Evolutionary conservation across 176 grass and related monocot species (phyloP).

Genomic region (Aegilops tauschii): DNA sequence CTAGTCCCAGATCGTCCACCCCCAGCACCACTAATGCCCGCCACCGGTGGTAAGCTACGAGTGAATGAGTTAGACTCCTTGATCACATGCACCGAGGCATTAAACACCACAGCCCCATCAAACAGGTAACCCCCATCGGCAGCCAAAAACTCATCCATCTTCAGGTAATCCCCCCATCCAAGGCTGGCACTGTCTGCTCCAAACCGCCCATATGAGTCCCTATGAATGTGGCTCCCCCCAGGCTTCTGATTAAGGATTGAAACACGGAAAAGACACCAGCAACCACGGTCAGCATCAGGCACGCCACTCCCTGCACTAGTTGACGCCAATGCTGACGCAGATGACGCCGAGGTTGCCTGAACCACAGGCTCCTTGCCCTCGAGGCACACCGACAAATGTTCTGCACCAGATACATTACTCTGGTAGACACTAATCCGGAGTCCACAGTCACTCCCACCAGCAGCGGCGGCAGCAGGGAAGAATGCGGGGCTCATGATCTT

Average conservation of each 20-base stretch:
- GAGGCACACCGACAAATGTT: slow-evolving; percentile 85
- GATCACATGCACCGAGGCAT: slow-evolving; percentile 81
- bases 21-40: slow-evolving; percentile 39
- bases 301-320: slow-evolving; percentile 22
- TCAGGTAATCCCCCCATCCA: slow-evolving; percentile 91
- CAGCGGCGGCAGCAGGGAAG: slow-evolving; percentile 44
- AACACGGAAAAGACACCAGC: slow-evolving; percentile 94
- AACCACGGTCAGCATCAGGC: slow-evolving; percentile 68
- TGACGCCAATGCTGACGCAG: slow-evolving; percentile 8
- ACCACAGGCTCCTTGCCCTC: slow-evolving; percentile 79
- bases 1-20: slow-evolving; percentile 48
- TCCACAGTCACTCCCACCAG: slow-evolving; percentile 51
- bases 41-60: slow-evolving; percentile 46
- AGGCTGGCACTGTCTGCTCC: slow-evolving; percentile 78
- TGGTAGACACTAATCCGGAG: slow-evolving; percentile 93
- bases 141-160: slow-evolving; percentile 82
- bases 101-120: slow-evolving; percentile 73
- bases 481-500: slow-evolving; percentile 89
- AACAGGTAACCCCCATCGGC: slow-evolving; percentile 61
- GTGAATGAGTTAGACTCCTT: slow-evolving; percentile 86
- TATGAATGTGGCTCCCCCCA: slow-evolving; percentile 66
- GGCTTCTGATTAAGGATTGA: slow-evolving; percentile 71
- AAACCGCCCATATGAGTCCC: slow-evolving; percentile 85
- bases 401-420: slow-evolving; percentile 60
- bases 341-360: slow-evolving; percentile 25